Conservation (phyloP, 371 early-diverging fungal genomes). For the Mucor velutinosus region DNA sequence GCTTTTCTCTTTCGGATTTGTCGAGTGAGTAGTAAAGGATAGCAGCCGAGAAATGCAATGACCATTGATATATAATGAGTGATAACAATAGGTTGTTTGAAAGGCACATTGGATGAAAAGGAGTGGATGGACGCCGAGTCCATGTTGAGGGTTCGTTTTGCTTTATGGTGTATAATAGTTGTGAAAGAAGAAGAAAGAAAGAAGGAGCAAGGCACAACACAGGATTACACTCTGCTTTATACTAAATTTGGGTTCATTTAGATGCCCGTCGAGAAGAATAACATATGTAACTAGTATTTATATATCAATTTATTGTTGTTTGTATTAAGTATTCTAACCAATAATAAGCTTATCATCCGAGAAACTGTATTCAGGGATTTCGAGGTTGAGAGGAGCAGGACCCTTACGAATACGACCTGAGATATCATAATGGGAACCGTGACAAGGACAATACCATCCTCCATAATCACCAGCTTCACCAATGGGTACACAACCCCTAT, state of each 20-base stretch:
- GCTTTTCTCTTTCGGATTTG: slow-evolving; percentile 36
- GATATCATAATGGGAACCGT: slow-evolving; percentile 96
- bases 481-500: slow-evolving; percentile 95
- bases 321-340: slow-evolving; percentile 41
- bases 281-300: not conserved
- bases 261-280: not conserved
- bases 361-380: slow-evolving; percentile 79
- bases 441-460: slow-evolving; percentile 99
- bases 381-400: slow-evolving; percentile 97
- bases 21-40: slow-evolving; percentile 40
- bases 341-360: slow-evolving; percentile 51
- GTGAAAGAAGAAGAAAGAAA: slow-evolving; percentile 1
- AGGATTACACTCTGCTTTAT: not conserved
- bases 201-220: slow-evolving; percentile 5
- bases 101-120: slow-evolving; percentile 44
- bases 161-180: not conserved
- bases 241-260: not conserved
- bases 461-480: slow-evolving; percentile 98
- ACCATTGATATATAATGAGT: slow-evolving; percentile 40
- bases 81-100: slow-evolving; percentile 45
- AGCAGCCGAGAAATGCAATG: slow-evolving; percentile 42
- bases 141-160: slow-evolving; percentile 17
- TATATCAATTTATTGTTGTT: slow-evolving; percentile 11
- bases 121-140: slow-evolving; percentile 31
- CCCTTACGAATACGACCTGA: slow-evolving; percentile 97